A percentile compares a stretch with the other conserved stretches of the same genome.
Evolutionary conservation across 2,329 filamentous ascomycete species (phyloP).

Genomic region (Pyricularia sp.): DNA sequence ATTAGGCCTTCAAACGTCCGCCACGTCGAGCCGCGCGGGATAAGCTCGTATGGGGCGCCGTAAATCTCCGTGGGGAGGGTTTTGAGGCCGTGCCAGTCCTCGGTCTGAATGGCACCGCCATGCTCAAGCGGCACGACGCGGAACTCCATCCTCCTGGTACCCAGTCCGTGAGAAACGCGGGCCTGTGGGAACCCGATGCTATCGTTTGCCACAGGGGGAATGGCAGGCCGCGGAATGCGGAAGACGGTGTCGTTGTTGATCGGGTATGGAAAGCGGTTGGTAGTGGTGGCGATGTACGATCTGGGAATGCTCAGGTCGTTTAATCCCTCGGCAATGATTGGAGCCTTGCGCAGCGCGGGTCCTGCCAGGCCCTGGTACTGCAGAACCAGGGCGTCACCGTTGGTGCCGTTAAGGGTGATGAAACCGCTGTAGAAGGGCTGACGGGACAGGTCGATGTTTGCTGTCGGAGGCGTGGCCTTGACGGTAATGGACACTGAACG

Average conservation of each 20-base stretch:
- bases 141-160: neutral
- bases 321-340: neutral
- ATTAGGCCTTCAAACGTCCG: neutral
- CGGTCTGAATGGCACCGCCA: too few relatives aligned
- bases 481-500: slow-evolving; percentile 13
- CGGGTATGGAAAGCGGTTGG: neutral
- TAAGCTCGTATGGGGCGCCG: neutral
- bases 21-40: neutral
- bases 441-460: slow-evolving; percentile 13
- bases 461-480: slow-evolving; percentile 14
- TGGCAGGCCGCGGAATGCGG: neutral
- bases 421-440: slow-evolving; percentile 30
- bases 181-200: neutral
- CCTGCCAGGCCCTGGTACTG: slow-evolving; percentile 25
- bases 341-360: neutral
- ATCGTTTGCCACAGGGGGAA: neutral
- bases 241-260: neutral
- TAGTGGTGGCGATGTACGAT: neutral
- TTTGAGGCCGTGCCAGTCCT: neutral
- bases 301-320: neutral
- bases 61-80: neutral
- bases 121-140: neutral
- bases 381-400: slow-evolving; percentile 20
- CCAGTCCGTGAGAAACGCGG: neutral
- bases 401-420: slow-evolving; percentile 24